A percentile compares a stretch with the other conserved stretches of the same genome.
These are phyloP conservation scores for Lathyrus sativus DNA, from an alignment of 306 rosid genomes.

Conservation along the genomic window DNA sequence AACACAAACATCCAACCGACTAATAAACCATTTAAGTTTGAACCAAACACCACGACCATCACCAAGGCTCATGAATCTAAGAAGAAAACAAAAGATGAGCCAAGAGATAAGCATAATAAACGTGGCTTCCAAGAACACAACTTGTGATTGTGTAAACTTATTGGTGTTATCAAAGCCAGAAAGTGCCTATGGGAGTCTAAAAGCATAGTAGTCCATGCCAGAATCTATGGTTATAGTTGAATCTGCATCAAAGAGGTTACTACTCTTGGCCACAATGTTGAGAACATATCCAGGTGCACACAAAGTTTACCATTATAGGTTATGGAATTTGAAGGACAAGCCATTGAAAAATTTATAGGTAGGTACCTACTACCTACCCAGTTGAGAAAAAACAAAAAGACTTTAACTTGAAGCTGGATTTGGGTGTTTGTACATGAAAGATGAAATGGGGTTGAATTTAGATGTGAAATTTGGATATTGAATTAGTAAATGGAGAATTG, in stretches of 20 bases:
- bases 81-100: constrained; percentile 64
- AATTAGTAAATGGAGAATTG: too few relatives aligned
- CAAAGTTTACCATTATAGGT: constrained; percentile 68
- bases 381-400: background rate
- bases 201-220: constrained; percentile 55
- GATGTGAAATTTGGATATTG: too few relatives aligned
- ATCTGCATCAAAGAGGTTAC: constrained; percentile 52
- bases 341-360: constrained; percentile 45
- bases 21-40: constrained; percentile 77
- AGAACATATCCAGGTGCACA: constrained; percentile 66
- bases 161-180: constrained; percentile 69
- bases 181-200: constrained; percentile 61
- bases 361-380: constrained; percentile 5
- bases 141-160: constrained; percentile 94
- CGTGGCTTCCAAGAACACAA: constrained; percentile 90
- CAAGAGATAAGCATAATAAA: constrained; percentile 73
- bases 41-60: constrained; percentile 82
- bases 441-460: constrained; percentile 25
- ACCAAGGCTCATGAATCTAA: constrained; percentile 65
- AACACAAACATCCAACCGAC: constrained; percentile 86
- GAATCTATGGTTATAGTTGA: constrained; percentile 50
- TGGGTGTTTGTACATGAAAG: background rate
- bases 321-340: constrained; percentile 68
- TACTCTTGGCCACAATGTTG: constrained; percentile 37
- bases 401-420: constrained; percentile 10